Conservation (phyloP, 2,329 filamentous ascomycete genomes). For the Metarhizium anisopliae region DNA sequence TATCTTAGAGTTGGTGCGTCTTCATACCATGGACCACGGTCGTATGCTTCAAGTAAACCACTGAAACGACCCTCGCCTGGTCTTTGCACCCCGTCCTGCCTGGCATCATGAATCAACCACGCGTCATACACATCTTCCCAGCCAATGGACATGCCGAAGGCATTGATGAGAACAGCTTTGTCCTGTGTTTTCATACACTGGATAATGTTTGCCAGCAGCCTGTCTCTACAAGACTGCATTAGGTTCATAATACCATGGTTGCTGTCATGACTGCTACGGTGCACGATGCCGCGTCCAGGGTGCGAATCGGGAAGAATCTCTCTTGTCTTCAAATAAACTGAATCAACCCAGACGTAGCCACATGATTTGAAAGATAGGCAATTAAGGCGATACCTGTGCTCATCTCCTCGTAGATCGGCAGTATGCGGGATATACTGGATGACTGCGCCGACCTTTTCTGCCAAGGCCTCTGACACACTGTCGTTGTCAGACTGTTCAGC, state of each 20-base stretch:
- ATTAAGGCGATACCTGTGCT: slow-evolving; percentile 21
- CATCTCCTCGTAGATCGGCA: slow-evolving; percentile 15
- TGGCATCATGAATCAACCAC: slow-evolving; percentile 21
- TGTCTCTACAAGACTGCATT: slow-evolving; percentile 29
- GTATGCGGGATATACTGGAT: slow-evolving; percentile 1
- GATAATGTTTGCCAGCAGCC: slow-evolving; percentile 25
- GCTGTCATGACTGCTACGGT: neutral
- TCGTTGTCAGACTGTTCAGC: neutral
- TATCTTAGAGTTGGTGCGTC: neutral
- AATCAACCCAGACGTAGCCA: slow-evolving; percentile 45
- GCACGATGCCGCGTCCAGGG: neutral
- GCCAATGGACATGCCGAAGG: slow-evolving; percentile 26
- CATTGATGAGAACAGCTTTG: slow-evolving; percentile 15
- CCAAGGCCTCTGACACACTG: neutral
- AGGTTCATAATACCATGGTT: slow-evolving; percentile 13
- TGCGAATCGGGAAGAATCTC: slow-evolving; percentile 18
- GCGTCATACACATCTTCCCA: slow-evolving; percentile 27
- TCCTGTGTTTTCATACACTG: slow-evolving; percentile 22
- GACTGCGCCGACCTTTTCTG: neutral
- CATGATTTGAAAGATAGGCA: slow-evolving; percentile 49
- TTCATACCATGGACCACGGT: slow-evolving; percentile 1
- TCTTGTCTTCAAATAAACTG: slow-evolving; percentile 25
- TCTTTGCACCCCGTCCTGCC: slow-evolving; percentile 23
- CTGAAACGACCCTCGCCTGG: slow-evolving; percentile 32
- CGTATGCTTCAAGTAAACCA: slow-evolving; percentile 20